These are phyloP conservation scores for Carex pumila DNA, from an alignment of 176 grass and related monocot species.

Conservation along the genomic window DNA sequence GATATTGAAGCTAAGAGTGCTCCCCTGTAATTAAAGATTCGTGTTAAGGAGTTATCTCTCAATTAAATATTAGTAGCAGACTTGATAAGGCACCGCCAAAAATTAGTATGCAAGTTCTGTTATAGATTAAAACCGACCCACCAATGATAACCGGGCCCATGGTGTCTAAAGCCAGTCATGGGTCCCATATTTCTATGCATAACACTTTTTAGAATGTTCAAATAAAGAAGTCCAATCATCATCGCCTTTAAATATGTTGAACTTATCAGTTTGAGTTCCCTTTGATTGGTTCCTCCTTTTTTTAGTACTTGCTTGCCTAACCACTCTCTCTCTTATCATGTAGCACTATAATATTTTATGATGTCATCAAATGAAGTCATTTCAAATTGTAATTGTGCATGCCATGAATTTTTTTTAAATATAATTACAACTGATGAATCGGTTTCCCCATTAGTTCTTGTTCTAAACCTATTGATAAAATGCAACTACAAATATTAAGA, in stretches of 20 bases:
- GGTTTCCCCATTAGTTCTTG: background rate
- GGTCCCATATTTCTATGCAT: background rate
- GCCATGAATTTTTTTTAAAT: background rate
- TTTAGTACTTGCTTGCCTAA: background rate
- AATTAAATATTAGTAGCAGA: background rate
- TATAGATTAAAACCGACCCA: background rate
- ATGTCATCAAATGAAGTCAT: background rate
- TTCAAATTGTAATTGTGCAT: background rate
- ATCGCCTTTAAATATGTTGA: background rate
- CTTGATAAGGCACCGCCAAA: slow-evolving; percentile 7
- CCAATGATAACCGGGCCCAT: slow-evolving; percentile 6
- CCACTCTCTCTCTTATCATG: background rate
- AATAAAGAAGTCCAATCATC: background rate
- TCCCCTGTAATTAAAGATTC: background rate
- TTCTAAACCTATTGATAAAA: background rate
- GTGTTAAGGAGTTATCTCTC: background rate
- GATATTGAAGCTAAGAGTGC: background rate
- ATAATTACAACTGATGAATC: background rate
- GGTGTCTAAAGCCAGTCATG: background rate
- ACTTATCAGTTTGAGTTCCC: slow-evolving; percentile 1
- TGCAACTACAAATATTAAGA: background rate
- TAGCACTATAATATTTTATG: background rate
- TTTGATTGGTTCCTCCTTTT: background rate
- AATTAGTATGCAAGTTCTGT: background rate
- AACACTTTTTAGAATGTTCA: background rate